Evolutionary conservation across 345 rosid genomes (phyloP), one percentile per base, ranked within the genome.

Genomic region (Clarkia xantiana): DNA sequence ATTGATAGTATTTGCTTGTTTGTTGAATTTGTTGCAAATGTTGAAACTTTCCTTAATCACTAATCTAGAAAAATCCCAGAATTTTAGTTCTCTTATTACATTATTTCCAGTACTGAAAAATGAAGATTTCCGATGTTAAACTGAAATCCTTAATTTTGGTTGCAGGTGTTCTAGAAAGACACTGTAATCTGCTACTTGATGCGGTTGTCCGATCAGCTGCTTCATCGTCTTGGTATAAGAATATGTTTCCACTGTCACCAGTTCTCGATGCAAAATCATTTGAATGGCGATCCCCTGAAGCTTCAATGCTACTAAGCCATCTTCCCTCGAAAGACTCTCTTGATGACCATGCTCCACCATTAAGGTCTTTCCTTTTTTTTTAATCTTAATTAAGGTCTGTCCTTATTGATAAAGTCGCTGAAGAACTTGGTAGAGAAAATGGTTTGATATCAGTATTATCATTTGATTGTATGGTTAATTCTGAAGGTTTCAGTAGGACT

Each of bases 201-300:
- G 81, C 86, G 66, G 75, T 75, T 54, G 60, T 71, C 50, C 69
- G 62, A 55, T 68, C 66, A 11, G 68, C 75, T 13, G 81, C 71
- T 51, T 80, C 76, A 18, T 58, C 82, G 45, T 68, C 82, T 56
- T 52, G 59, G 52, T 49, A 19, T 64, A 59, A 22, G 16, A 52
- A 53, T 66, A 38, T 62, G 19, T 61, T 45, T 38, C 63, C 55
- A 8, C 39, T 18, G 0, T 23, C 9, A 41, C 34, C 44, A 43
- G 15, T 64, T 48, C 8, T 61, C 49, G 64, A 68, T 53, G 53
- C 18, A 42, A 65, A 62, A 40, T 49, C 59, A 16, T 6, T 16
- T 46, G 58, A 65, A 47, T 60, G 64, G 55, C 64, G 64, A 51
- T 68, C 58, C 40, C 44, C 38, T 49, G 63, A 45, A 18, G 36